phyloP scores from a whole-genome alignment of 2,329 filamentous ascomycete species.

The Cladosporium sp. region DNA sequence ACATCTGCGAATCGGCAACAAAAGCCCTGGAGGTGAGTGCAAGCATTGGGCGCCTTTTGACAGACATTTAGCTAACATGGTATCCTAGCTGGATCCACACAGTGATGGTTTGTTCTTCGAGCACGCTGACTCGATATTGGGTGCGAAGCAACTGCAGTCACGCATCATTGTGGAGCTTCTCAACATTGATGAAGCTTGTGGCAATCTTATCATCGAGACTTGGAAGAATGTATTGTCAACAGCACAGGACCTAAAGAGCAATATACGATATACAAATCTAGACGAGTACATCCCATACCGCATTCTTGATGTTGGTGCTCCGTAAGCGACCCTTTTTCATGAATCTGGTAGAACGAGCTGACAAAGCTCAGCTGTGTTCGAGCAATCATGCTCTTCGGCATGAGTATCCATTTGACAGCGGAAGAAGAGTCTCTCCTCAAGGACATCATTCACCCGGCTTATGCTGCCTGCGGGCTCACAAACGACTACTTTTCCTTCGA shows the following conservation, averaged over 20 bases:
- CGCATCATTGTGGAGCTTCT: background rate
- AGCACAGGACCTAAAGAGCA: background rate
- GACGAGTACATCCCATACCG: constrained; percentile 5
- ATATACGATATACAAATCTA: background rate
- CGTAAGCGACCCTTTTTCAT: background rate
- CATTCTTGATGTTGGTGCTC: background rate
- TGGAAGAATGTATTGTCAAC: background rate
- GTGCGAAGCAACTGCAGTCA: constrained; percentile 1
- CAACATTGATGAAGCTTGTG: background rate
- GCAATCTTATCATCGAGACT: background rate
- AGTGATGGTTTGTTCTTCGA: constrained; percentile 1
- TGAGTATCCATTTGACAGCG: background rate
- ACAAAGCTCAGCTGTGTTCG: background rate
- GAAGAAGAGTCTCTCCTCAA: background rate
- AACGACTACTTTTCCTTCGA: constrained; percentile 10
- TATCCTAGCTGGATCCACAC: background rate
- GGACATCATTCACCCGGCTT: background rate
- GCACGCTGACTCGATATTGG: background rate
- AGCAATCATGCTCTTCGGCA: constrained; percentile 4
- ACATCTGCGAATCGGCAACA: constrained; percentile 1
- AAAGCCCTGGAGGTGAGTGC: background rate
- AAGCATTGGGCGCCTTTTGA: background rate
- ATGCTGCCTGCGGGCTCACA: background rate
- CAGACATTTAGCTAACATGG: background rate
- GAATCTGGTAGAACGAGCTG: background rate